A percentile compares a stretch with the other conserved stretches of the same genome.
These are phyloP conservation scores for Aspergillus bridgeri DNA, from an alignment of 495 filamentous ascomycete species.

Conservation along the genomic window DNA sequence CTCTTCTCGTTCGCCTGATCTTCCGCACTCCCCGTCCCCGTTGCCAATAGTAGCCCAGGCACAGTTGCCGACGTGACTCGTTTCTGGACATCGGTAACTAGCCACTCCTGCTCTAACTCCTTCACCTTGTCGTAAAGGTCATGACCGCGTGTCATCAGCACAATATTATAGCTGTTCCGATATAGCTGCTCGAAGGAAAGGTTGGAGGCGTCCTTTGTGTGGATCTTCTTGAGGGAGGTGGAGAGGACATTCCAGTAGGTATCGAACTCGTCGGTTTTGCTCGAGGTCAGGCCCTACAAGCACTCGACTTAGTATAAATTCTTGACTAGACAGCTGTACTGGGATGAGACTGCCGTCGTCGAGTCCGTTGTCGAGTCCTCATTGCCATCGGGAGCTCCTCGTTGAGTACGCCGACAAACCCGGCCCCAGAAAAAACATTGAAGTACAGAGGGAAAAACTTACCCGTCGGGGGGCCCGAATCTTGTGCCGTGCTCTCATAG, in stretches of 20 bases:
- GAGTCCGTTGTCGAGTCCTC: too few species aligned
- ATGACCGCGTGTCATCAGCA: slow-evolving; percentile 80
- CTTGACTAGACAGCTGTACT: neutral
- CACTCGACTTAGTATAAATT: slow-evolving; percentile 15
- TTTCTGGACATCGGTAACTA: slow-evolving; percentile 63
- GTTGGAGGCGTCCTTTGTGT: slow-evolving; percentile 83
- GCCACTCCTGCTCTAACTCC: slow-evolving; percentile 75
- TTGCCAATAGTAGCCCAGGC: slow-evolving; percentile 49
- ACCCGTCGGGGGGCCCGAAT: slow-evolving; percentile 73
- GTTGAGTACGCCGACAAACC: neutral
- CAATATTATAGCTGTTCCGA: slow-evolving; percentile 93
- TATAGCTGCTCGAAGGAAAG: slow-evolving; percentile 96
- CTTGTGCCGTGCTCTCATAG: slow-evolving; percentile 62
- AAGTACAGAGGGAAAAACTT: slow-evolving; percentile 29
- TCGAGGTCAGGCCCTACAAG: slow-evolving; percentile 50
- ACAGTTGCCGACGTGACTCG: slow-evolving; percentile 60
- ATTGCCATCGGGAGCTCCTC: neutral
- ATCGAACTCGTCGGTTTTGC: slow-evolving; percentile 70
- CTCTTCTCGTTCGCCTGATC: slow-evolving; percentile 70
- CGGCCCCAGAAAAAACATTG: neutral
- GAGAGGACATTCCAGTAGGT: slow-evolving; percentile 71
- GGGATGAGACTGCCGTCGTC: neutral
- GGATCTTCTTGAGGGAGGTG: slow-evolving; percentile 76
- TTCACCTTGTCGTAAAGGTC: slow-evolving; percentile 78
- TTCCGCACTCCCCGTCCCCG: slow-evolving; percentile 38